Evolutionary conservation across 179 eudicot genomes (phyloP).

Genomic region (Kewa caespitosa): DNA sequence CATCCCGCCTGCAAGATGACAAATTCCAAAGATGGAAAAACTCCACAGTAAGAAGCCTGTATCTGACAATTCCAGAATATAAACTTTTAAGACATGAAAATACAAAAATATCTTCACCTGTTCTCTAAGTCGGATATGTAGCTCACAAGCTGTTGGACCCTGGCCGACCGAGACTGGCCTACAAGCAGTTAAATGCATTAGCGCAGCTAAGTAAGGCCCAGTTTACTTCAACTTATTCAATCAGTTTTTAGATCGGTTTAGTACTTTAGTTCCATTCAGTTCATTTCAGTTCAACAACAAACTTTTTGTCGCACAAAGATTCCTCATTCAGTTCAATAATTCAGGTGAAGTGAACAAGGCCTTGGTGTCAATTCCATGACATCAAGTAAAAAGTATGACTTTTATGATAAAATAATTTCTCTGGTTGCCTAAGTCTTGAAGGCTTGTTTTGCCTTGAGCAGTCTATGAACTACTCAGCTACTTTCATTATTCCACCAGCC

Average conservation of each 20-base stretch:
- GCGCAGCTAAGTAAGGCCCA: constrained; percentile 9
- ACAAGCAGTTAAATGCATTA: constrained; percentile 24
- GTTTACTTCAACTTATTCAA: no score
- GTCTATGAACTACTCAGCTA: neutral
- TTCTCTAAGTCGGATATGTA: constrained; percentile 81
- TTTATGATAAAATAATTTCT: constrained; percentile 13
- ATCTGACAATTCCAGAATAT: neutral
- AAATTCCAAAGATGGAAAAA: constrained; percentile 14
- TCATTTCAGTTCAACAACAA: no score
- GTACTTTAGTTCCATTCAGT: no score
- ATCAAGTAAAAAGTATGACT: neutral
- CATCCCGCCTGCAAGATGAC: constrained; percentile 55
- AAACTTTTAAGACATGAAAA: constrained; percentile 8
- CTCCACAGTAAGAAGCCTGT: neutral
- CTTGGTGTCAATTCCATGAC: neutral
- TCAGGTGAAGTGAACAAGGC: no score
- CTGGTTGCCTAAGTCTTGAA: neutral
- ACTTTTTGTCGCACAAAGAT: no score
- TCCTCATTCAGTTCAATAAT: no score
- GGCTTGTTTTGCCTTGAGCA: constrained; percentile 1
- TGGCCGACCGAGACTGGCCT: constrained; percentile 54
- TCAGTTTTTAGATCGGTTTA: no score
- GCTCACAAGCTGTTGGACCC: constrained; percentile 75
- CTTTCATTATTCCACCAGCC: no score
- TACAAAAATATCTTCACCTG: constrained; percentile 34